Evolutionary conservation across 2,329 filamentous ascomycete genomes (phyloP).

Genomic region (Colletotrichum scovillei): DNA sequence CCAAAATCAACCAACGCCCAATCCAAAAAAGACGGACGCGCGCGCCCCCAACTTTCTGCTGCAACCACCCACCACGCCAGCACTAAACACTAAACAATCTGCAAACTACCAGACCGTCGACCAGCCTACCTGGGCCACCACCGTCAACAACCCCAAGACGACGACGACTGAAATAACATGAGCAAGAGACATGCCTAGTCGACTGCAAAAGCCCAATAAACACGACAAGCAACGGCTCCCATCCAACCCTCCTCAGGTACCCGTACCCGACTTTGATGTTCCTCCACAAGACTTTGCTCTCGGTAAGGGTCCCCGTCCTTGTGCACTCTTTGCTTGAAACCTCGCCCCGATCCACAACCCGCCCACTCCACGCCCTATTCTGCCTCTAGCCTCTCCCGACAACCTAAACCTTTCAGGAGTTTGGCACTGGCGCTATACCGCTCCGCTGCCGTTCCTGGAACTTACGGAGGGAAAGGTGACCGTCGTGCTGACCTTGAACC

Average conservation of each 20-base stretch:
- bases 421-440: neutral
- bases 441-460: constrained; percentile 1
- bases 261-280: constrained; percentile 46
- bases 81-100: constrained; percentile 8
- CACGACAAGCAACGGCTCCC: constrained; percentile 43
- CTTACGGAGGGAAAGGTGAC: neutral
- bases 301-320: constrained; percentile 35
- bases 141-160: neutral
- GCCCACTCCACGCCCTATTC: neutral
- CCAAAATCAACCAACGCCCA: neutral
- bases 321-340: constrained; percentile 21
- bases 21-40: constrained; percentile 19
- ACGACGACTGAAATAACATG: constrained; percentile 5
- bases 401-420: neutral
- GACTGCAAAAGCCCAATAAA: constrained; percentile 41
- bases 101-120: constrained; percentile 12
- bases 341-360: constrained; percentile 6
- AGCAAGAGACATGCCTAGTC: constrained; percentile 45
- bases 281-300: constrained; percentile 43
- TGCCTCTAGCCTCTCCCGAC: constrained; percentile 3
- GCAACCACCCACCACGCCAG: constrained; percentile 3
- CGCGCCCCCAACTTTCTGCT: constrained; percentile 11
- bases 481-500: constrained; percentile 11
- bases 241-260: constrained; percentile 19
- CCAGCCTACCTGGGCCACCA: constrained; percentile 7